These are phyloP conservation scores for Plasmopara viticola DNA, from an alignment of 352 stramenopile genomes.

Conservation along the genomic window DNA sequence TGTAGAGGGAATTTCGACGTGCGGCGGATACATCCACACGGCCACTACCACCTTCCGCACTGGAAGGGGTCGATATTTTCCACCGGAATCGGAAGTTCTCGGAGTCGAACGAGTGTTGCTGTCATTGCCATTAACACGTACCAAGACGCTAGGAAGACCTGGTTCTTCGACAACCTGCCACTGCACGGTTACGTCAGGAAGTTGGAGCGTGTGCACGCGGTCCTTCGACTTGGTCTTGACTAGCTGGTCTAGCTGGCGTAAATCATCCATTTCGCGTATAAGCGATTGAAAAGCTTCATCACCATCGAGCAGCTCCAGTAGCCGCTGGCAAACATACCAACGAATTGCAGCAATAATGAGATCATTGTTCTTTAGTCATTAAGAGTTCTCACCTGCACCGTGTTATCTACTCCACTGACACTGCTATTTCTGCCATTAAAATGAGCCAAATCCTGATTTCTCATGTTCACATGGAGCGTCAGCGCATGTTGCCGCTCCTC, in stretches of 20 bases:
- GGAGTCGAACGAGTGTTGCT: not conserved
- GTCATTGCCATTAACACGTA: constrained; percentile 13
- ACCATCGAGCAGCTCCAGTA: constrained; percentile 39
- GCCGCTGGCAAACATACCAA: constrained; percentile 19
- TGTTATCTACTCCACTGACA: constrained; percentile 12
- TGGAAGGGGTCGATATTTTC: constrained; percentile 40
- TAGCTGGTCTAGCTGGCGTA: constrained; percentile 32
- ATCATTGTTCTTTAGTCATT: not conserved
- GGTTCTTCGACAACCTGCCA: constrained; percentile 53
- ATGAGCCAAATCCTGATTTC: constrained; percentile 45
- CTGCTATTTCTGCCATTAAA: constrained; percentile 35
- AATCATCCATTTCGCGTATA: constrained; percentile 44
- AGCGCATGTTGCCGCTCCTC: constrained; percentile 49
- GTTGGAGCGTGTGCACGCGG: constrained; percentile 22
- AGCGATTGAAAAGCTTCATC: constrained; percentile 51
- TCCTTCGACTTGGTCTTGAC: constrained; percentile 36
- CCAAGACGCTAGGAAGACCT: constrained; percentile 48
- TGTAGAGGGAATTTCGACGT: constrained; percentile 53
- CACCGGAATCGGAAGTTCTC: constrained; percentile 14
- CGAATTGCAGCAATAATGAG: constrained; percentile 1
- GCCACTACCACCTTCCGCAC: constrained; percentile 49
- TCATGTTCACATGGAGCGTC: constrained; percentile 48
- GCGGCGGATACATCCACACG: constrained; percentile 66
- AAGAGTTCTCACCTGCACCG: constrained; percentile 29
- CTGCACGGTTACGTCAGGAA: constrained; percentile 41